These are phyloP conservation scores for Hypericum androsaemum DNA, from an alignment of 345 rosid genomes.

Conservation along the genomic window DNA sequence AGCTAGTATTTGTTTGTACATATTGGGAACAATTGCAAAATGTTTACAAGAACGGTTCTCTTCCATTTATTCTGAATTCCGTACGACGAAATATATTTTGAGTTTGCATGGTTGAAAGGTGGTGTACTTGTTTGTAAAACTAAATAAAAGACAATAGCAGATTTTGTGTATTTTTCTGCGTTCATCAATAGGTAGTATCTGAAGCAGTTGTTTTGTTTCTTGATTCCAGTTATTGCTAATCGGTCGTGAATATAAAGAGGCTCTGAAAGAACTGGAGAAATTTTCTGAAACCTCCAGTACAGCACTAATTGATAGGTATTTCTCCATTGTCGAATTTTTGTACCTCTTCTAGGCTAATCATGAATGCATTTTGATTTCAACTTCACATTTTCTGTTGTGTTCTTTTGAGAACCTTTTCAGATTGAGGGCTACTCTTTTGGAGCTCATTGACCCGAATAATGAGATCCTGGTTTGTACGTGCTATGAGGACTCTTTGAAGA, in stretches of 20 bases:
- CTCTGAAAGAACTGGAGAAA: slow-evolving; percentile 44
- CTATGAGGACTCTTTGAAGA: slow-evolving; percentile 58
- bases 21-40: too few species aligned
- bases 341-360: background rate
- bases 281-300: slow-evolving; percentile 33
- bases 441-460: slow-evolving; percentile 36
- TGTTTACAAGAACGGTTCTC: too few species aligned
- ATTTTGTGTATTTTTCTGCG: background rate
- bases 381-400: background rate
- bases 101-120: too few species aligned
- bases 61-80: too few species aligned
- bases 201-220: background rate
- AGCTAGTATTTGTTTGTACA: too few species aligned
- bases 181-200: background rate
- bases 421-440: slow-evolving; percentile 48
- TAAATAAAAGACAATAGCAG: too few species aligned
- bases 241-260: slow-evolving; percentile 56
- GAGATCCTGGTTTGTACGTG: slow-evolving; percentile 26
- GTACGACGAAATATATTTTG: too few species aligned
- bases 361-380: background rate
- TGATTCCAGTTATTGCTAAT: slow-evolving; percentile 54
- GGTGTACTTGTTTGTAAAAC: too few species aligned
- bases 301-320: slow-evolving; percentile 54
- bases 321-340: background rate
- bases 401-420: slow-evolving; percentile 39